These are phyloP conservation scores for Reutealis trisperma DNA, from an alignment of 345 rosid species.

Conservation along the genomic window DNA sequence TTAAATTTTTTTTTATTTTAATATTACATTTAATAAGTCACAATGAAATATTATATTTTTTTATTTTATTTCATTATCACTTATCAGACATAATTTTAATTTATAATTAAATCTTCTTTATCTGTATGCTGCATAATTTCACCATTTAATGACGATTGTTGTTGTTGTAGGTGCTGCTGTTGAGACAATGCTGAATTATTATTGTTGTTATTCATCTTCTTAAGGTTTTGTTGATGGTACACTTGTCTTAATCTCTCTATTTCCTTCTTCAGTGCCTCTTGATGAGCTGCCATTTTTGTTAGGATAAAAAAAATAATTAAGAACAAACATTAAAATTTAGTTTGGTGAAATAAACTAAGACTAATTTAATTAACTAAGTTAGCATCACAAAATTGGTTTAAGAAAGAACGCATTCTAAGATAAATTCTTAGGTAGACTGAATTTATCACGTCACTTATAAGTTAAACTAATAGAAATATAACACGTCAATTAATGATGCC, in stretches of 20 bases:
- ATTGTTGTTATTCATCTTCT: slow-evolving; percentile 34
- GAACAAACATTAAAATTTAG: background rate
- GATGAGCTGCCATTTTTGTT: slow-evolving; percentile 57
- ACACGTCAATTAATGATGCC: too few species aligned
- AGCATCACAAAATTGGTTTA: background rate
- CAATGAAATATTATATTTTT: background rate
- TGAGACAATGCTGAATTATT: background rate
- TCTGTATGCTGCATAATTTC: background rate
- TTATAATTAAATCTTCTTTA: background rate
- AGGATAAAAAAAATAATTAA: background rate
- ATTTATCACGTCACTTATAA: too few species aligned
- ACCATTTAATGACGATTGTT: background rate
- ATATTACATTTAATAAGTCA: too few species aligned
- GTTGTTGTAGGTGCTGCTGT: background rate
- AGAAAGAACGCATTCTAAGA: background rate
- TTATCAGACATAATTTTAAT: background rate
- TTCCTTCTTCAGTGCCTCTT: slow-evolving; percentile 83
- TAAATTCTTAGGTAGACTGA: too few species aligned
- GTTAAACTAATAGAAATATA: too few species aligned
- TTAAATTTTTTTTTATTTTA: background rate
- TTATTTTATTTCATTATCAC: background rate
- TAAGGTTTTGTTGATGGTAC: slow-evolving; percentile 57
- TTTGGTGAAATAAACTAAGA: too few species aligned
- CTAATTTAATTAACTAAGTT: too few species aligned
- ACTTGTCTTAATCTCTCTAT: slow-evolving; percentile 84